Conservation (phyloP, 1,284 basidiomycete genomes). For the Singerocomus inundabilis region DNA sequence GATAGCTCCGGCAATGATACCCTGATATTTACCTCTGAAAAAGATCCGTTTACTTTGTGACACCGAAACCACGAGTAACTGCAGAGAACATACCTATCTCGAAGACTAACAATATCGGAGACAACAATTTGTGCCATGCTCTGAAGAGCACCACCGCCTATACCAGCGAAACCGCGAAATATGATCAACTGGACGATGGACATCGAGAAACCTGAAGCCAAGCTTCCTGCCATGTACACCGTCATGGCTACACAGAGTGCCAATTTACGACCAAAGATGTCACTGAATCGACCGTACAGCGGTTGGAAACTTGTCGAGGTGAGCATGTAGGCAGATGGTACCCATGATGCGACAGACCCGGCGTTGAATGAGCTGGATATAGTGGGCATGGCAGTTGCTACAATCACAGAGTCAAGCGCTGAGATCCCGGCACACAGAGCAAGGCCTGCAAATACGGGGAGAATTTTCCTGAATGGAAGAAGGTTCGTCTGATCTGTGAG, state of each 20-base stretch:
- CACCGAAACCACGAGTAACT: background rate
- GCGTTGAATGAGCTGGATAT: slow-evolving; percentile 68
- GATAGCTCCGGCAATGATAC: slow-evolving; percentile 55
- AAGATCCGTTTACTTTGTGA: background rate
- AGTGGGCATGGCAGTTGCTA: slow-evolving; percentile 69
- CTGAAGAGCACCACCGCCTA: slow-evolving; percentile 66
- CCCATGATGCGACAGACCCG: slow-evolving; percentile 68
- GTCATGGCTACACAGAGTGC: slow-evolving; percentile 58
- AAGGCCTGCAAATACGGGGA: slow-evolving; percentile 61
- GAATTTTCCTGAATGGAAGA: slow-evolving; percentile 63
- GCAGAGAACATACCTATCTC: slow-evolving; percentile 45
- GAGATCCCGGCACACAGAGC: slow-evolving; percentile 58
- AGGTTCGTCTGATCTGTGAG: slow-evolving; percentile 79
- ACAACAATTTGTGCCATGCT: slow-evolving; percentile 67
- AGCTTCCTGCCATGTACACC: slow-evolving; percentile 62
- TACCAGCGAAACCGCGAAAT: slow-evolving; percentile 66
- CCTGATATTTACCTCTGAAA: slow-evolving; percentile 61
- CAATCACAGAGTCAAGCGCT: slow-evolving; percentile 61
- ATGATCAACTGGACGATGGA: slow-evolving; percentile 72
- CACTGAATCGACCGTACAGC: slow-evolving; percentile 65
- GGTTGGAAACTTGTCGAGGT: slow-evolving; percentile 67
- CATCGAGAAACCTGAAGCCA: slow-evolving; percentile 58
- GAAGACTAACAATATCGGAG: slow-evolving; percentile 61
- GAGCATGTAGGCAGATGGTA: slow-evolving; percentile 64
- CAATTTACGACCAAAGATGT: slow-evolving; percentile 75